phyloP scores from a whole-genome alignment of 1,284 basidiomycete genomes.

The Puccinia novopanici region DNA sequence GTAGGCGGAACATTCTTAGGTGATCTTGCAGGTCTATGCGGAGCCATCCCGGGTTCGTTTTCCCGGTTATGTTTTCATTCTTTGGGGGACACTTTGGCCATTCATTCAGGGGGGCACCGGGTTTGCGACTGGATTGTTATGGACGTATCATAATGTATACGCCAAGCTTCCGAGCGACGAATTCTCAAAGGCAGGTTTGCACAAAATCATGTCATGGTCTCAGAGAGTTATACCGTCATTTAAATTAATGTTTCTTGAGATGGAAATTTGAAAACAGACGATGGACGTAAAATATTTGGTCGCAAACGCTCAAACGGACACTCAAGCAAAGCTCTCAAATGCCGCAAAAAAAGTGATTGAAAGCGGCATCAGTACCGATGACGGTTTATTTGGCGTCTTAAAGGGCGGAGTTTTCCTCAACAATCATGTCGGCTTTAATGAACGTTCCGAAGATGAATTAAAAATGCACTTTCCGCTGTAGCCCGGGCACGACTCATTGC shows the following conservation, averaged over 20 bases:
- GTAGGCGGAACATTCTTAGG: constrained; percentile 24
- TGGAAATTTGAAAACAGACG: constrained; percentile 21
- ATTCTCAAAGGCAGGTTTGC: constrained; percentile 39
- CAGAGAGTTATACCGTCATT: too few species aligned
- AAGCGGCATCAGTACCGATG: constrained; percentile 41
- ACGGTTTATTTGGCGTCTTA: constrained; percentile 41
- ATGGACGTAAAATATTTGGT: constrained; percentile 39
- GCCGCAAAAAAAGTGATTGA: background rate
- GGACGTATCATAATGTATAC: constrained; percentile 50
- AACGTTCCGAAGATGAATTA: constrained; percentile 38
- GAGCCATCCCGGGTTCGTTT: constrained; percentile 48
- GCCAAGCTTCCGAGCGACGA: constrained; percentile 37
- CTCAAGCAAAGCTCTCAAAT: constrained; percentile 32
- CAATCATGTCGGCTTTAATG: constrained; percentile 31
- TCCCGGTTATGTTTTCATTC: background rate
- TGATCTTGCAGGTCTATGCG: constrained; percentile 42
- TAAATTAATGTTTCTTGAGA: constrained; percentile 11
- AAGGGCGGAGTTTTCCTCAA: constrained; percentile 49
- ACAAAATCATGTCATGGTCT: too few species aligned
- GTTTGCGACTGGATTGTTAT: constrained; percentile 24
- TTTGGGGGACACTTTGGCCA: constrained; percentile 43
- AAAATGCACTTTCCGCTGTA: constrained; percentile 8
- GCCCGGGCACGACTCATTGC: constrained; percentile 40
- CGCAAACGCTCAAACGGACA: constrained; percentile 31
- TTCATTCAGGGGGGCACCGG: constrained; percentile 44